Percentiles rank a stretch among this genome's conserved stretches.
These are phyloP conservation scores for Thalia dealbata DNA, from an alignment of 176 grass and related monocot species.

Conservation along the genomic window DNA sequence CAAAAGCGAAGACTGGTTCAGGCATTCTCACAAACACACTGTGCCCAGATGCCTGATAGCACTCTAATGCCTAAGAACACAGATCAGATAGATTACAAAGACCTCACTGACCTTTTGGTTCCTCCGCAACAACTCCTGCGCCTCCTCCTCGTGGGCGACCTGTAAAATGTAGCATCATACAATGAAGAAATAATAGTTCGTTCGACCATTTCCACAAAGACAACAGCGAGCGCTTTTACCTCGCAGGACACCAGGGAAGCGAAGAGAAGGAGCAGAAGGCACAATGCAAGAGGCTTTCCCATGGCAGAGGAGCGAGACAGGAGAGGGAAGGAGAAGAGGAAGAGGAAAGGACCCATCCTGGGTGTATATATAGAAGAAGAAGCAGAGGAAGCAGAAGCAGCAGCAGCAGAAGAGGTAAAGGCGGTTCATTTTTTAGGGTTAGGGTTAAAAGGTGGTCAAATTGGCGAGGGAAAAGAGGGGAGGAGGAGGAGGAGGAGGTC, in stretches of 20 bases:
- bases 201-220: neutral
- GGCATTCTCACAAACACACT: too few species aligned
- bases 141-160: neutral
- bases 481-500: too few species aligned
- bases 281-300: neutral
- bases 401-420: too few species aligned
- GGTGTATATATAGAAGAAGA: neutral
- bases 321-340: neutral
- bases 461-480: neutral
- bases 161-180: neutral
- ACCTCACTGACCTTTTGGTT: neutral
- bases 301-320: neutral
- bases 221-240: neutral
- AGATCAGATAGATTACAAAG: too few species aligned
- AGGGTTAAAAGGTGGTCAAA: neutral
- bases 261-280: slow-evolving; percentile 3
- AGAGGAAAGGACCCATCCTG: too few species aligned
- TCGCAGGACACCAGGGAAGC: slow-evolving; percentile 1
- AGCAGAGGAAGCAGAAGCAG: too few species aligned
- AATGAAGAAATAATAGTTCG: too few species aligned
- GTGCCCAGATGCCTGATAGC: too few species aligned
- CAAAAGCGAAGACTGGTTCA: neutral
- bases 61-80: too few species aligned
- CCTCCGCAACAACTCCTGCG: neutral
- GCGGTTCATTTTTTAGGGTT: too few species aligned